Percentiles rank a stretch among this genome's conserved stretches.
phyloP scores from a whole-genome alignment of 768 basidiomycete species.

The Mycena leptocephala region DNA sequence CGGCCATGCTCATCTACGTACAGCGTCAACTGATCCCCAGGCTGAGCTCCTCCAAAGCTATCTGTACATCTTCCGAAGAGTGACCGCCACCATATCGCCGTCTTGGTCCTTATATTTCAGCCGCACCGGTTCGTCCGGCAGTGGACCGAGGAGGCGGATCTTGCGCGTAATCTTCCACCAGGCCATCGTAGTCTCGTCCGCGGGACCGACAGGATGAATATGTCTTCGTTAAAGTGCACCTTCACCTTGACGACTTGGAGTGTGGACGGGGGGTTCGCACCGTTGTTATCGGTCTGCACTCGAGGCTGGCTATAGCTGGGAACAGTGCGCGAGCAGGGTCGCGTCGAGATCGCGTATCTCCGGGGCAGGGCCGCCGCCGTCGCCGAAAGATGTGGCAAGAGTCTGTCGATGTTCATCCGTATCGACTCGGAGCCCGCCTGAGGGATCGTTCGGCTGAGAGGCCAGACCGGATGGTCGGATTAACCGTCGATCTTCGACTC shows the following conservation, averaged over 20 bases:
- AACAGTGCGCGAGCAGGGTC: background rate
- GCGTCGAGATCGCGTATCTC: too few species aligned
- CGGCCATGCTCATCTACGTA: background rate
- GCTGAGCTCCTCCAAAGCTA: constrained; percentile 84
- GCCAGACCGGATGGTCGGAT: constrained; percentile 67
- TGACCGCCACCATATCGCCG: constrained; percentile 89
- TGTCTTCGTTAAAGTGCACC: constrained; percentile 94
- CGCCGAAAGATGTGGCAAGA: too few species aligned
- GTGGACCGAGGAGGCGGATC: too few species aligned
- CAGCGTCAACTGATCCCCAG: background rate
- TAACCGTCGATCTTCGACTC: constrained; percentile 90
- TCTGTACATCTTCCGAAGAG: too few species aligned
- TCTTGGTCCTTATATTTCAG: constrained; percentile 94
- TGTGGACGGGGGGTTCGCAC: background rate
- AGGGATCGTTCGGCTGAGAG: background rate
- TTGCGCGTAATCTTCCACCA: too few species aligned
- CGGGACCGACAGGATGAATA: too few species aligned
- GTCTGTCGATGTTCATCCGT: background rate
- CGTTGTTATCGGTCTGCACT: background rate
- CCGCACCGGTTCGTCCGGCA: constrained; percentile 81
- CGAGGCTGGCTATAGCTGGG: background rate
- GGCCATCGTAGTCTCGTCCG: too few species aligned
- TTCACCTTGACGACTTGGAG: constrained; percentile 83
- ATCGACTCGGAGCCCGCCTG: background rate
- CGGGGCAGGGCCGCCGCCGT: too few species aligned